phyloP scores from a whole-genome alignment of 148 eudicot genomes.

The Rhododendron griersonianum region DNA sequence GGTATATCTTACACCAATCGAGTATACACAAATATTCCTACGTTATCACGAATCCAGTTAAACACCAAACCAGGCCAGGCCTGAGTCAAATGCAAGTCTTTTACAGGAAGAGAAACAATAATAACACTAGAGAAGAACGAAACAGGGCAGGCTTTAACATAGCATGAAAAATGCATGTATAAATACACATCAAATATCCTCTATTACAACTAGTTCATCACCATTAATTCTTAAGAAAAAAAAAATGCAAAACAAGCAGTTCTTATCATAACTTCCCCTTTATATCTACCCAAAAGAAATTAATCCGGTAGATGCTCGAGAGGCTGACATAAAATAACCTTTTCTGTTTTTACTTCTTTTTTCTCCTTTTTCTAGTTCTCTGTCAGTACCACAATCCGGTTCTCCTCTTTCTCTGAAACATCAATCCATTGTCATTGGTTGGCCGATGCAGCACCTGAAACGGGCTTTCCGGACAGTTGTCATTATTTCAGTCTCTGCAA shows the following conservation, averaged over 20 bases:
- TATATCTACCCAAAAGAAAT: conserved; percentile 31
- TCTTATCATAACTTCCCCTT: conserved; percentile 19
- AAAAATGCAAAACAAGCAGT: conserved; percentile 21
- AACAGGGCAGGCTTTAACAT: conserved; percentile 1
- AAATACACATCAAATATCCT: conserved; percentile 36
- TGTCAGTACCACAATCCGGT: conserved; percentile 6
- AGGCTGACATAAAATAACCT: conserved; percentile 30
- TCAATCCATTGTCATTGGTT: conserved; percentile 83
- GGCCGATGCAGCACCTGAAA: conserved; percentile 92
- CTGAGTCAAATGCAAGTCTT: background rate
- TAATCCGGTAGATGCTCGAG: conserved; percentile 42
- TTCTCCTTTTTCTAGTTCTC: conserved; percentile 10
- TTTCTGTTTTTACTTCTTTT: conserved; percentile 10
- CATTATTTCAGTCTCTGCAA: conserved; percentile 79
- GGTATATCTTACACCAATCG: background rate
- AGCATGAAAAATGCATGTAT: conserved; percentile 14
- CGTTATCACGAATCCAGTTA: background rate
- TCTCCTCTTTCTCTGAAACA: conserved; percentile 5
- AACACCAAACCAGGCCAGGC: background rate
- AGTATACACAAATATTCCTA: background rate
- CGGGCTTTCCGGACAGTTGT: conserved; percentile 86
- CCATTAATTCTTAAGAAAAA: conserved; percentile 19
- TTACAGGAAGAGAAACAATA: background rate
- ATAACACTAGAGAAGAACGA: background rate
- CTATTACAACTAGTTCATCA: conserved; percentile 31